These are phyloP conservation scores for Crithidia brevicula DNA, from an alignment of 208 protist species.

Conservation along the genomic window DNA sequence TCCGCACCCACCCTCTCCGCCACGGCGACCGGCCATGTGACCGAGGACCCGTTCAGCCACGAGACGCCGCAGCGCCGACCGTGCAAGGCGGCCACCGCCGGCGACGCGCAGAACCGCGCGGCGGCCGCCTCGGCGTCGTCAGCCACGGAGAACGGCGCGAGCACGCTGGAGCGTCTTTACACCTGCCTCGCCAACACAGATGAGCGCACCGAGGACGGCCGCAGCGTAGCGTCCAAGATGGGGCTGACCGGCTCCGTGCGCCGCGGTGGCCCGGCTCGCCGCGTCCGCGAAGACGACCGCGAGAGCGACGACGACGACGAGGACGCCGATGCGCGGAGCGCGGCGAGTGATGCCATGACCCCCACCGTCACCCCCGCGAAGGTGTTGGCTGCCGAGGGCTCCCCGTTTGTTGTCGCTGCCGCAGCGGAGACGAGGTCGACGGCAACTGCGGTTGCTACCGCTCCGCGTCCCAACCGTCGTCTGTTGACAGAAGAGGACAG, in stretches of 20 bases:
- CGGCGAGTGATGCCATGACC: constrained; percentile 5
- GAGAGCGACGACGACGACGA: constrained; percentile 4
- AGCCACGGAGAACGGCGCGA: constrained; percentile 1
- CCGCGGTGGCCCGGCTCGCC: constrained; percentile 7
- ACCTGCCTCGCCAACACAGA: constrained; percentile 28
- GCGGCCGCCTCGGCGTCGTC: not conserved
- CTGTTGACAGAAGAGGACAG: constrained; percentile 23
- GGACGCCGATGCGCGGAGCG: constrained; percentile 2
- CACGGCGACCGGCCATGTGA: not conserved
- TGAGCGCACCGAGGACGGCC: constrained; percentile 27
- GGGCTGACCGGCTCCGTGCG: constrained; percentile 29
- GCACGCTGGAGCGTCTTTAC: constrained; percentile 26
- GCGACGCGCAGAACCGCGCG: not conserved
- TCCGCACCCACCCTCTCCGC: not conserved
- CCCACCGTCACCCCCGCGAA: constrained; percentile 32
- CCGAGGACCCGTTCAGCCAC: not conserved
- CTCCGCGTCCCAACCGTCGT: not conserved
- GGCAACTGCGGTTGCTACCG: not conserved
- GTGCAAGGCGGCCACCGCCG: not conserved
- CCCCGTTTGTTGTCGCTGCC: constrained; percentile 27
- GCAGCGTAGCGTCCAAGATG: constrained; percentile 29
- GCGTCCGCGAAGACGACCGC: not conserved
- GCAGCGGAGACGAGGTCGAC: not conserved
- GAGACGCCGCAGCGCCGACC: constrained; percentile 29
- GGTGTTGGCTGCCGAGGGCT: constrained; percentile 32